A percentile compares a stretch with the other conserved stretches of the same genome.
phyloP scores from a whole-genome alignment of 495 filamentous ascomycete genomes.

The Aspergillus coremiiformis region DNA sequence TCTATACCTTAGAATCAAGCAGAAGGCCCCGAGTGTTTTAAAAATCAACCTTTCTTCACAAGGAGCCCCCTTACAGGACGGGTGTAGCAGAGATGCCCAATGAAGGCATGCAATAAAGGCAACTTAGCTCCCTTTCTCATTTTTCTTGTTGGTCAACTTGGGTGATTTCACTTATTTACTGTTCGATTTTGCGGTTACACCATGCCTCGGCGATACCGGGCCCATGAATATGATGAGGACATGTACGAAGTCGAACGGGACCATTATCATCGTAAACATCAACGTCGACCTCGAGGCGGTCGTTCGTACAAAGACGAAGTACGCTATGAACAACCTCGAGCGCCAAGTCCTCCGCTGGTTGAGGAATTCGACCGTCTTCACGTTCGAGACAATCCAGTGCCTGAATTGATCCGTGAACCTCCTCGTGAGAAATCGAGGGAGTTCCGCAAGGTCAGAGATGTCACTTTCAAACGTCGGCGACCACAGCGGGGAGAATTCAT shows the following conservation, averaged over 20 bases:
- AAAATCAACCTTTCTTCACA: background rate
- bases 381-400: slow-evolving; percentile 21
- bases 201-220: slow-evolving; percentile 33
- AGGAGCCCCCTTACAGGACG: background rate
- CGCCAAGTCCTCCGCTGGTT: slow-evolving; percentile 18
- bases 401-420: slow-evolving; percentile 21
- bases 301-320: slow-evolving; percentile 19
- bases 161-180: background rate
- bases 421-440: slow-evolving; percentile 7
- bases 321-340: slow-evolving; percentile 18
- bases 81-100: background rate
- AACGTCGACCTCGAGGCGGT: slow-evolving; percentile 12
- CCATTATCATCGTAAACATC: background rate
- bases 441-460: slow-evolving; percentile 12
- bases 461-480: background rate
- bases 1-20: background rate
- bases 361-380: slow-evolving; percentile 30
- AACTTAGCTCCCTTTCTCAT: background rate
- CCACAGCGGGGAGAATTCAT: background rate
- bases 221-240: slow-evolving; percentile 26
- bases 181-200: background rate
- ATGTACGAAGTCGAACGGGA: slow-evolving; percentile 24
- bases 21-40: background rate
- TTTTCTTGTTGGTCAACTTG: background rate
- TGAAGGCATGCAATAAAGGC: background rate